These are phyloP conservation scores for Mortierella sp. DNA, from an alignment of 371 early-diverging fungal species.

Conservation along the genomic window DNA sequence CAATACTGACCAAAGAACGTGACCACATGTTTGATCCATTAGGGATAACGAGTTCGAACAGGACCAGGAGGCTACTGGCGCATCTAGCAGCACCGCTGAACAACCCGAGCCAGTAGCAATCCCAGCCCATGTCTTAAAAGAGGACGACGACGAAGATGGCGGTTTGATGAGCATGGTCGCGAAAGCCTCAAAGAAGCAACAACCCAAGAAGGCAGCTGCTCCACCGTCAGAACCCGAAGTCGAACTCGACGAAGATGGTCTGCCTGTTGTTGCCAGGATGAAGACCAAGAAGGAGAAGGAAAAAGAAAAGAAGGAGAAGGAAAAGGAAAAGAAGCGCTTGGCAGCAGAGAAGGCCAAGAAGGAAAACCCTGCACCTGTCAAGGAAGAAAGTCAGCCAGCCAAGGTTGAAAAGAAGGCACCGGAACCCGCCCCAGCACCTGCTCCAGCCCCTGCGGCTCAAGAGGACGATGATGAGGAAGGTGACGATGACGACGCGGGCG, in stretches of 20 bases:
- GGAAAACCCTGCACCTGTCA: conserved; percentile 37
- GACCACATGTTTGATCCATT: neutral
- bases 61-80: conserved; percentile 43
- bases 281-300: conserved; percentile 72
- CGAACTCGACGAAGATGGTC: conserved; percentile 32
- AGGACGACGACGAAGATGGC: conserved; percentile 37
- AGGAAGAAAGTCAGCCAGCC: neutral
- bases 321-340: conserved; percentile 61
- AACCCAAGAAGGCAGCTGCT: conserved; percentile 49
- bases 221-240: conserved; percentile 11
- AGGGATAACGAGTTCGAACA: conserved; percentile 54
- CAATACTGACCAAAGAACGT: too few species aligned
- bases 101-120: conserved; percentile 23
- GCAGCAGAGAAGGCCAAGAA: conserved; percentile 51
- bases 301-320: conserved; percentile 63
- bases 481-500: conserved; percentile 53
- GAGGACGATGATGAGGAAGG: conserved; percentile 54
- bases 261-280: conserved; percentile 56
- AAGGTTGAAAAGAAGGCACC: conserved; percentile 45
- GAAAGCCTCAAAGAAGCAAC: conserved; percentile 58
- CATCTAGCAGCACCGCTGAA: conserved; percentile 26
- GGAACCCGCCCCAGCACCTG: conserved; percentile 42
- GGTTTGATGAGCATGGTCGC: conserved; percentile 52
- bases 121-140: conserved; percentile 40
- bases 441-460: conserved; percentile 34